Evolutionary conservation across 345 rosid genomes (phyloP), one percentile per base, ranked within the genome.

Genomic region (Pugionium dolabratum): DNA sequence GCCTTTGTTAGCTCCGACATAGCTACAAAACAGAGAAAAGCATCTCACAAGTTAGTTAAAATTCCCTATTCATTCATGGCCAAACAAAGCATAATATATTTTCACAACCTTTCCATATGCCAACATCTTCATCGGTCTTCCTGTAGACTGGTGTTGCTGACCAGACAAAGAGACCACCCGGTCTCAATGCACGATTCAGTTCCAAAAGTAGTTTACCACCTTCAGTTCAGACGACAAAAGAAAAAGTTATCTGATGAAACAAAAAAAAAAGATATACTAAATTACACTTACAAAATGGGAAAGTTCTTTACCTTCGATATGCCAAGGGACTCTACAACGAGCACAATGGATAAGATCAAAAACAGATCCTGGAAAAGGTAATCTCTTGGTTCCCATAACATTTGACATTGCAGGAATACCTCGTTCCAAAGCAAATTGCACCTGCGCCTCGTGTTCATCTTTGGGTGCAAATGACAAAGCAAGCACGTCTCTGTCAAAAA

Each of bases 321-420:
- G 94, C 97, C 97, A 91, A 26, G 97, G 96, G 37, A 91, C 97
- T 73, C 97, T 88, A 67, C 97, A 91, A 54, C 96, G 91, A 54
- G 96, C 91, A 84, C 96, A 91, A 72, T 86, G 96, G 52, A 91
- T 79, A 68, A 79, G 69, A 72, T 91, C 96, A 54, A 91, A 91
- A 66, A 85, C 91, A 28, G 81, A 75, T 67, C 86, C 79, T 33
- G 97, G 97, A 59, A 80, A 88, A 26, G 96, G 97, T 66, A 91
- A 18, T 18, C 18, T 18, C 18, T 18, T 18, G 18, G 18, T 18
- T 18, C 18, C 18, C 18, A 18, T 18, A 18, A 18, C 18, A 18
- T 18, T 18, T 18, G 18, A 18, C 18, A 18, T 18, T 18, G 18
- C 18, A 18, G 18, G 18, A 18, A 18, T 18, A 18, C 18, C 18